Evolutionary conservation across 2,329 filamentous ascomycete genomes (phyloP), one percentile per base, ranked within the genome.

Genomic region (Periconia digitata): DNA sequence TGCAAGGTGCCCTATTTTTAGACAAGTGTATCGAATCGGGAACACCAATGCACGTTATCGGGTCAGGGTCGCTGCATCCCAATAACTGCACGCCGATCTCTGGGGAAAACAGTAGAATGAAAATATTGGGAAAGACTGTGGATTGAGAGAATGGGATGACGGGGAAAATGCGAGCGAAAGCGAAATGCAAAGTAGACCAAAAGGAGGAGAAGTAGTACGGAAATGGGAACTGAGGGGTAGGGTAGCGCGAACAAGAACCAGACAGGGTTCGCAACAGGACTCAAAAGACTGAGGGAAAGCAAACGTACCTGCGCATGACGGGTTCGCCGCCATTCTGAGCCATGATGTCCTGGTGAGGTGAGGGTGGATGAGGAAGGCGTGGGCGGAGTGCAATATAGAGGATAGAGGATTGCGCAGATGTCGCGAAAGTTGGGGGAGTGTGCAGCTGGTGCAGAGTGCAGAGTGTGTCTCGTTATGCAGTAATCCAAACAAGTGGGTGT

Each of bases 271-370:
- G 46, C 8, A n/a, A 10, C 27, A 10, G 8, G n/a, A 32, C n/a
- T 32, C 3, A 43, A 47, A 43, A 43, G 42, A 47, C 50, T 47
- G 39, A 43, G 12, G 35, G 37, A 46, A 18, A 53, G 51, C 53
- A 47, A 23, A 69, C 79, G 60, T 83, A 87, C 85, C 85, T 85
- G 76, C 82, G 79, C 74, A 85, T 85, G 51, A 84, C 82, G 67
- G 83, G 83, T 59, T 79, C 72, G 56, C 66, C 64, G 56, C 67
- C 65, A 53, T 68, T 69, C 45, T 72, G 66, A 55, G 70, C 69
- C 70, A 73, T 73, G 47, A 27, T 62, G 54, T 34, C 10, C 36
- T 44, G 43, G 32, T 34, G 7, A 48, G 17, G 13, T 17, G 39
- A 32, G 34, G 22, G 21, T 16, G 23, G 39, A n/a, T 3, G 13